Evolutionary conservation across 2,329 filamentous ascomycete genomes (phyloP).

Genomic region (Lachnellula arida): DNA sequence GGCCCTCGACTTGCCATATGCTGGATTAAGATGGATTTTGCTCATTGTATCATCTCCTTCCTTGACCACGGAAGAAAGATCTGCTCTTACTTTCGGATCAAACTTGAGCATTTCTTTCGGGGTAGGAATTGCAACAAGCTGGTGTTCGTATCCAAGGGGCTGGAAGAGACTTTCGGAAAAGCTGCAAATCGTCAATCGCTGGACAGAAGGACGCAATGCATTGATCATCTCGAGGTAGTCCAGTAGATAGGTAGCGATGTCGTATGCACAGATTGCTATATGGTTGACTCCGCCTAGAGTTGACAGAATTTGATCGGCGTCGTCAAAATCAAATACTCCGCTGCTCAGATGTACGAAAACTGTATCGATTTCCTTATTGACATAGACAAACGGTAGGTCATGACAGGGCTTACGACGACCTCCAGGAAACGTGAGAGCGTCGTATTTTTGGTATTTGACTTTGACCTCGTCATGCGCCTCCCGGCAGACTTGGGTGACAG

Average conservation of each 20-base stretch:
- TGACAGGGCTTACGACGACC: not conserved
- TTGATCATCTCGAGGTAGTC: not conserved
- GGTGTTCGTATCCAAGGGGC: not conserved
- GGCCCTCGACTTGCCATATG: too few relatives aligned
- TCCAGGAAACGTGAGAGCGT: not conserved
- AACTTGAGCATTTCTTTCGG: not conserved
- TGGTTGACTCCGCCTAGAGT: not conserved
- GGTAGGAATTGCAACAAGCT: not conserved
- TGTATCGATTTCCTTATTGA: not conserved
- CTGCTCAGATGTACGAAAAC: not conserved
- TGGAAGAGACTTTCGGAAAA: not conserved
- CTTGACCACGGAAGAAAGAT: not conserved
- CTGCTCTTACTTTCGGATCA: not conserved
- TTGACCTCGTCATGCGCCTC: not conserved
- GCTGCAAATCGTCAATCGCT: not conserved
- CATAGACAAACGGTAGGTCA: not conserved
- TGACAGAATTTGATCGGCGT: not conserved
- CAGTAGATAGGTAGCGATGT: not conserved
- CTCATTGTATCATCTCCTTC: not conserved
- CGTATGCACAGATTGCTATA: not conserved
- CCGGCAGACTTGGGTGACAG: not conserved
- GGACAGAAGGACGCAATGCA: not conserved
- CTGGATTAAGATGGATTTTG: too few relatives aligned
- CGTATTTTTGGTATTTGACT: not conserved
- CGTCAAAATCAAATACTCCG: fast-evolving